A percentile compares a stretch with the other conserved stretches of the same genome.
Conservation (phyloP, 2,329 filamentous ascomycete species). For the Gliomastix tumulicola region DNA sequence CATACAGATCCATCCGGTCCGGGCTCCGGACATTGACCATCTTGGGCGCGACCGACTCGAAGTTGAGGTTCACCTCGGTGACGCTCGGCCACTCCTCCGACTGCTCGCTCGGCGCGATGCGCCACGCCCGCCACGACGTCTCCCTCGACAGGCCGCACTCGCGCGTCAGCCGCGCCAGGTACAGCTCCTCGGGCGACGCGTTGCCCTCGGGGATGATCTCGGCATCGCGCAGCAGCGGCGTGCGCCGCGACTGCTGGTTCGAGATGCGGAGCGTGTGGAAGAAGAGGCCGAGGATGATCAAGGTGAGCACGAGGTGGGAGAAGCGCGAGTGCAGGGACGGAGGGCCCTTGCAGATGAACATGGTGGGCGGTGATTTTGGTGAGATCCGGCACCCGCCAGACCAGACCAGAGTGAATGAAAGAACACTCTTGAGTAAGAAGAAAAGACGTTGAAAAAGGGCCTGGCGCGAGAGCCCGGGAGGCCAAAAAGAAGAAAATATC, state of each 20-base stretch:
- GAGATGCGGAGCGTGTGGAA: slow-evolving; percentile 6
- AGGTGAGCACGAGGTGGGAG: slow-evolving; percentile 6
- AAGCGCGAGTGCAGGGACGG: slow-evolving; percentile 12
- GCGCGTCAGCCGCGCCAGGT: slow-evolving; percentile 17
- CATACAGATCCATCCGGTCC: slow-evolving; percentile 15
- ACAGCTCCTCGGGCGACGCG: slow-evolving; percentile 20
- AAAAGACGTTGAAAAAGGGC: too few species aligned
- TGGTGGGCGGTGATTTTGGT: too few species aligned
- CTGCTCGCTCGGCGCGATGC: slow-evolving; percentile 18
- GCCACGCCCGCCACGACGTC: slow-evolving; percentile 24
- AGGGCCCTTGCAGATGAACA: slow-evolving; percentile 16
- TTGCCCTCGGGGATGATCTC: slow-evolving; percentile 7
- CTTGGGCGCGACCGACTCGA: slow-evolving; percentile 18
- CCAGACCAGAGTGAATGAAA: too few species aligned
- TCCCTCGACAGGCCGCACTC: slow-evolving; percentile 19
- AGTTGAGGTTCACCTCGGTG: slow-evolving; percentile 19
- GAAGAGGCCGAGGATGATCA: slow-evolving; percentile 8
- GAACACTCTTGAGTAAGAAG: too few species aligned
- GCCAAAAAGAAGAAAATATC: too few species aligned
- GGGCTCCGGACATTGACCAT: slow-evolving; percentile 17
- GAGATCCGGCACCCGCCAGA: too few species aligned
- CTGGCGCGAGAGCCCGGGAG: too few species aligned
- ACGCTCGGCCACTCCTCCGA: slow-evolving; percentile 15
- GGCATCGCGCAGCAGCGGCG: slow-evolving; percentile 2
- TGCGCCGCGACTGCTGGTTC: slow-evolving; percentile 1